Base-by-base conservation (phyloP, 1,284 basidiomycete species). In the Ustilago nuda region DNA sequence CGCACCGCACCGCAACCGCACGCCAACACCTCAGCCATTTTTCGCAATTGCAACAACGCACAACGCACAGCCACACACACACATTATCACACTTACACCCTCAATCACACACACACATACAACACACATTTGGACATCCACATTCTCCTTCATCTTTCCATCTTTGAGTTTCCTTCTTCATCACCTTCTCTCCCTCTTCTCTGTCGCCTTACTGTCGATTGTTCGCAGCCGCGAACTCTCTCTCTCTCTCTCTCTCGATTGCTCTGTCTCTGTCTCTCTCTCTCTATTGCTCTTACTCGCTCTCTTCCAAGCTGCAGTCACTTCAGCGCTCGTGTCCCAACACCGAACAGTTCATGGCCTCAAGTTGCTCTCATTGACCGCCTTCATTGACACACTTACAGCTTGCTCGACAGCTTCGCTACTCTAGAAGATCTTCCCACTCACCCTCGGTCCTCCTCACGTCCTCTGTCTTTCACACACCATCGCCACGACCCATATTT, bases 201-300 rank as follows among this genome's bases (percentile, higher is more conserved):
- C 11, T 32, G 48, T 19, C 23, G 3, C 23, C 23, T 27, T 27
- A 46, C 37, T 39, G 11, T 11, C 15, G 37, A 17, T 39, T 11
- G 11, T 6, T 17, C n/a, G 19, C 45, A 46, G 8, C 19, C n/a
- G 19, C 45, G 19, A 11, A 46, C 23, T 53, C 51, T 30, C 7
- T 53, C 50, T 13, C 27, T 33, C 9, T 35, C 51, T 7, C 13
- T 30, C 13, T 50, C 15, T 8, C 46, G 4, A 23, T 8, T 33
- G 15, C 35, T 32, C 30, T 52, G 4, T 13, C 50, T 32, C 32
- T 52, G n/a, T 32, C 30, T 52, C 1, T 13, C 50, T 32, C 32
- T 52, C 50, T 52, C 30, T 35, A 27, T 52, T 19, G 15, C 51
- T 53, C 51, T 33, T 52, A 8, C 30, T 33, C 50, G 19, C n/a